Evolutionary conservation across 1,284 basidiomycete species (phyloP).

Genomic region (Puccinia hordei): DNA sequence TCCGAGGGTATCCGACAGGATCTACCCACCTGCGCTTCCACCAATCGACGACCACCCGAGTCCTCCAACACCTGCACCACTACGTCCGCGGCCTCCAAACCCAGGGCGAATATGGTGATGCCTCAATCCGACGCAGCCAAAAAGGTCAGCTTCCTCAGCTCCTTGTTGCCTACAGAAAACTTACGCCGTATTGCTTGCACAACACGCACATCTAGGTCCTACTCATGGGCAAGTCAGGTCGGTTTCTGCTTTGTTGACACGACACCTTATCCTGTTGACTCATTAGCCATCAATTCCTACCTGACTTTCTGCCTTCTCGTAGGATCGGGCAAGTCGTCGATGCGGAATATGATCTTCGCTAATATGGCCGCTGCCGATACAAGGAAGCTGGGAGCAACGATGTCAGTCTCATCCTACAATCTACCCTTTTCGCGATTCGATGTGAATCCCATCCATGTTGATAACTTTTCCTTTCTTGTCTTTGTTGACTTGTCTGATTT

Average conservation of each 20-base stretch:
- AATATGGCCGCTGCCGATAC: constrained; percentile 50
- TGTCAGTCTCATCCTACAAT: constrained; percentile 11
- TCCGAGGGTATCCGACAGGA: too few species aligned
- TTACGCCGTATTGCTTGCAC: neutral
- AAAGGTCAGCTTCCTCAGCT: constrained; percentile 12
- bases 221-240: constrained; percentile 46
- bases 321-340: constrained; percentile 77
- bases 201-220: constrained; percentile 18
- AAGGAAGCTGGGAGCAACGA: constrained; percentile 38
- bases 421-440: neutral
- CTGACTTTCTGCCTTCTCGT: too few species aligned
- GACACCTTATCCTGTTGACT: neutral
- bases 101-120: neutral
- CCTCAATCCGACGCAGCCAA: constrained; percentile 23
- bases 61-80: too few species aligned
- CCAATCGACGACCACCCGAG: too few species aligned
- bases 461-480: too few species aligned
- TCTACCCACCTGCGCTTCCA: too few species aligned
- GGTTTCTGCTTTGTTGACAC: neutral
- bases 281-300: too few species aligned
- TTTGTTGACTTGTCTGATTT: too few species aligned
- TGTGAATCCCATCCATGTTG: neutral
- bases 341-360: constrained; percentile 92
- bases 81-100: too few species aligned
- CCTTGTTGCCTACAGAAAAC: neutral